Conservation (phyloP, 1,284 basidiomycete genomes). For the Cryptococcus sp. region DNA sequence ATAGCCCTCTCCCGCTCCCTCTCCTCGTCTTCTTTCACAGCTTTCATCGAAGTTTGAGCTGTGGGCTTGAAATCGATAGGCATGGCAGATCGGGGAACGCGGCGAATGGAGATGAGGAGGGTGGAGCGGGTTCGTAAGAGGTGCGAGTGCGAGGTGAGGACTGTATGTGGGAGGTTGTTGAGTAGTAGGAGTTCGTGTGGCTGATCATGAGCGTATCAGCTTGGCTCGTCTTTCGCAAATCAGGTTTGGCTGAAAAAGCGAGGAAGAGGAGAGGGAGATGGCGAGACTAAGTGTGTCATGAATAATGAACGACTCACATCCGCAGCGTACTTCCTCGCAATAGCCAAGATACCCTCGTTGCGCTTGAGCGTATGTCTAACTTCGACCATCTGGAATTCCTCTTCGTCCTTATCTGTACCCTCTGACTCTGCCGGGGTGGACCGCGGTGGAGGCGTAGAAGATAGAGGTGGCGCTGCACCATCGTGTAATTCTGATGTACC, state of each 20-base stretch:
- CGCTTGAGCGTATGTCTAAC: constrained; percentile 32
- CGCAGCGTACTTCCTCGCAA: constrained; percentile 38
- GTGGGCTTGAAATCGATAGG: constrained; percentile 4
- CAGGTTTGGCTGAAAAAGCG: no score
- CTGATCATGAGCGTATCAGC: constrained; percentile 10
- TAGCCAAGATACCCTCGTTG: constrained; percentile 36
- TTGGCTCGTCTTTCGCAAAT: not conserved
- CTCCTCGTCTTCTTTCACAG: constrained; percentile 19
- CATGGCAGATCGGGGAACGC: constrained; percentile 11
- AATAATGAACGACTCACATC: constrained; percentile 33
- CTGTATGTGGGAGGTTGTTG: constrained; percentile 35
- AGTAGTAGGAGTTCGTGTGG: constrained; percentile 38
- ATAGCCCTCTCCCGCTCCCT: constrained; percentile 26
- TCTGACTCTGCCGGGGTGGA: not conserved
- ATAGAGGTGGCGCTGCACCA: no score
- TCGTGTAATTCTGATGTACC: no score
- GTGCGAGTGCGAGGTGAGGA: constrained; percentile 32
- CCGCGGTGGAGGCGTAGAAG: no score
- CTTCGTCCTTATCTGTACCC: constrained; percentile 1
- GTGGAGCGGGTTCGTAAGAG: constrained; percentile 39
- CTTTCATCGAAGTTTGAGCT: not conserved
- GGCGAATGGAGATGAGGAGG: constrained; percentile 33
- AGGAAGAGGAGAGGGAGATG: not conserved
- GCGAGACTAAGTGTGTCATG: not conserved
- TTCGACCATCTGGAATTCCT: constrained; percentile 34